Conservation (phyloP, 2,329 filamentous ascomycete species). For the Zasmidium cellare region DNA sequence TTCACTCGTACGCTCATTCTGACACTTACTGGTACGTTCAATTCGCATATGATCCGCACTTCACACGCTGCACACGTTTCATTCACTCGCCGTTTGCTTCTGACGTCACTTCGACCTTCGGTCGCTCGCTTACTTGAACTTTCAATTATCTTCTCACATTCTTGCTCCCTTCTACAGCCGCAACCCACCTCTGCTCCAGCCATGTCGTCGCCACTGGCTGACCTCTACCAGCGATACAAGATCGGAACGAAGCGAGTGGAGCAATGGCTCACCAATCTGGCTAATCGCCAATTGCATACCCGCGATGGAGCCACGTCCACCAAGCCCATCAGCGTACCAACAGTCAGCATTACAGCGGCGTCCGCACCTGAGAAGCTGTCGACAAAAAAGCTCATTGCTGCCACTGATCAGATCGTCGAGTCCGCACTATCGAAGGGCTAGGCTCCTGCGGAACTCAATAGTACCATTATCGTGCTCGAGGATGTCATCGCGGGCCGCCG, state of each 20-base stretch:
- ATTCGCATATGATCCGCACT: background rate
- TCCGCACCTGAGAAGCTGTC: background rate
- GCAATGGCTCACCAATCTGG: conserved; percentile 4
- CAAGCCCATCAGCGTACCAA: too few relatives aligned
- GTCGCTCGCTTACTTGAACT: background rate
- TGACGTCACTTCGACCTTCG: background rate
- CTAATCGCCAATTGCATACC: background rate
- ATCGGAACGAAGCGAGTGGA: background rate
- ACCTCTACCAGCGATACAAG: conserved; percentile 9
- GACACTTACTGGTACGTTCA: too few relatives aligned
- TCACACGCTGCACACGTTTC: background rate
- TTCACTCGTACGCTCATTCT: too few relatives aligned
- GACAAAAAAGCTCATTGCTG: background rate
- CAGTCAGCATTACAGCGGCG: too few relatives aligned
- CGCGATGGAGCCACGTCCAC: background rate
- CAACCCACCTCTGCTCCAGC: background rate
- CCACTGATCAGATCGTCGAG: background rate
- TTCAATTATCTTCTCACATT: background rate
- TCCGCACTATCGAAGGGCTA: background rate
- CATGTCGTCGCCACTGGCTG: background rate
- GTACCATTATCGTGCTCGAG: background rate
- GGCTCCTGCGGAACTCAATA: background rate
- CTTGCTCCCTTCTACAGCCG: background rate
- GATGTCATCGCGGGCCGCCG: conserved; percentile 1
- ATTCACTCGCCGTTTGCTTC: background rate